These are phyloP conservation scores for Penicillium palitans DNA, from an alignment of 2,329 filamentous ascomycete species.

Conservation along the genomic window DNA sequence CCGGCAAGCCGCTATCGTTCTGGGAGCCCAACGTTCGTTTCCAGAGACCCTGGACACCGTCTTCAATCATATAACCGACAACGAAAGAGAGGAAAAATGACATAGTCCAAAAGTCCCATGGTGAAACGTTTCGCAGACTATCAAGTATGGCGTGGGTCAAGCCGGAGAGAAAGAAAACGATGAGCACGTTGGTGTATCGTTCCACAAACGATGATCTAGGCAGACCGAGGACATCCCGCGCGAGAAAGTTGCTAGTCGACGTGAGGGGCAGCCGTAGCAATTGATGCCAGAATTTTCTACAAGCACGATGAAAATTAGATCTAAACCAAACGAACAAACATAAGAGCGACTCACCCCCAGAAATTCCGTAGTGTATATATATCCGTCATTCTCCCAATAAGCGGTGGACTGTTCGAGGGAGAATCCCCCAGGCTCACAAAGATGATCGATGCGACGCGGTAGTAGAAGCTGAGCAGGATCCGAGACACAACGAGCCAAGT, in stretches of 20 bases:
- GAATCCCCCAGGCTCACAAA: conserved; percentile 18
- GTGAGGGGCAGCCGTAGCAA: conserved; percentile 27
- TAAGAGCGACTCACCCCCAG: conserved; percentile 28
- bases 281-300: conserved; percentile 35
- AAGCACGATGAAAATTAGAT: neutral
- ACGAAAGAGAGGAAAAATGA: conserved; percentile 27
- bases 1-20: neutral
- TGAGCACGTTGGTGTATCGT: conserved; percentile 30
- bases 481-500: conserved; percentile 19
- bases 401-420: conserved; percentile 25
- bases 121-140: conserved; percentile 16
- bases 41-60: conserved; percentile 27
- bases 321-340: neutral
- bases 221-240: conserved; percentile 22
- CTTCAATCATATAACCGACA: conserved; percentile 34
- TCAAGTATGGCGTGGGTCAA: conserved; percentile 25
- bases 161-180: conserved; percentile 34
- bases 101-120: conserved; percentile 19
- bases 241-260: conserved; percentile 21
- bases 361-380: conserved; percentile 29
- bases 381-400: conserved; percentile 27
- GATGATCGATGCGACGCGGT: conserved; percentile 24
- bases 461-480: conserved; percentile 21
- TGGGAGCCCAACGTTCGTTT: neutral
- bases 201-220: conserved; percentile 22